Base-by-base conservation (phyloP, 164 flowering plant species). In the Platanus orientalis region DNA sequence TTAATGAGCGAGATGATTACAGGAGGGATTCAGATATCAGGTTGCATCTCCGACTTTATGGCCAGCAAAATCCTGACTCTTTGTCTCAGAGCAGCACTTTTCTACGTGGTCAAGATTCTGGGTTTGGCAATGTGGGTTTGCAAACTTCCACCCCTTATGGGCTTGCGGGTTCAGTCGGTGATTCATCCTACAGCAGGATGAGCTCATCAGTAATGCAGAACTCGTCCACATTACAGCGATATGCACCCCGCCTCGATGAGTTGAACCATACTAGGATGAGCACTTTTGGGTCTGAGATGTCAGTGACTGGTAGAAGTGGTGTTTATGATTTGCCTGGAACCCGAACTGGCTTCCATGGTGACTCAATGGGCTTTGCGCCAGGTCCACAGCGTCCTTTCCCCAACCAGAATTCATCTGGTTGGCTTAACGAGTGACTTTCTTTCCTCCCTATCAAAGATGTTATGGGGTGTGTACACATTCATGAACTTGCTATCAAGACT, bases 211-310 rank as follows among this genome's bases (percentile, higher is more conserved):
- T 79, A 1, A 78, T 69, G 67, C 78, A n/a, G n/a, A n/a, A n/a
- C n/a, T n/a, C n/a, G n/a, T n/a, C n/a, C n/a, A n/a, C n/a, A n/a
- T n/a, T n/a, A n/a, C n/a, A 83, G 57, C 71, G 82, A 6, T 84
- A 86, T 64, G 79, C 80, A 13, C 83, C 88, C 12, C 79, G 71
- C 2, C 68, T 86, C 10, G 83, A 83, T 73, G 84, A 80, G 58
- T 11, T 79, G 39, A 81, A 83, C 69, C 77, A 66, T 58, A 25
- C 68, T 9, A 70, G 80, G 68, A 57, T 66, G 53, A 60, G 39
- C 45, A 13, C 45, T 42, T 51, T 59, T 25, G 69, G 65, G 32
- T 42, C 65, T 14, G 71, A 63, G 7, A 66, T 24, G 0, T 67
- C 64, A 1, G 26, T 40, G 58, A 11, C 56, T 12, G 40, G 49